Conservation (phyloP, 1,284 basidiomycete species). For the Trichosporon faecale region DNA sequence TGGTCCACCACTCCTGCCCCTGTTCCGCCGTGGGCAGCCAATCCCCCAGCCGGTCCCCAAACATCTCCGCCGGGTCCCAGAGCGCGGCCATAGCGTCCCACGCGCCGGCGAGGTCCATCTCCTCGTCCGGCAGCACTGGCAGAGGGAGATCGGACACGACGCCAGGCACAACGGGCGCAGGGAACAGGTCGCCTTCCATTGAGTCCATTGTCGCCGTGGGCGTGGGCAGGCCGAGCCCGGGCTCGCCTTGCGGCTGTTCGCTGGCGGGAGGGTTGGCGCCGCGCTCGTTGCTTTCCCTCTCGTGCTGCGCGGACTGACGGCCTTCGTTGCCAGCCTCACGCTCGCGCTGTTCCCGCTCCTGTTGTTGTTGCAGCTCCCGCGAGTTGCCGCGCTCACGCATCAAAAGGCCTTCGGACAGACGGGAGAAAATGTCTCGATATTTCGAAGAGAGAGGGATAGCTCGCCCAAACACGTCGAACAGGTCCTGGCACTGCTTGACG, state of each 20-base stretch:
- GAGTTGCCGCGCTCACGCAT: conserved; percentile 6
- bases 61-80: conserved; percentile 35
- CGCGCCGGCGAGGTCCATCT: conserved; percentile 22
- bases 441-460: conserved; percentile 29
- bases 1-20: conserved; percentile 4
- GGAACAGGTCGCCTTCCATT: background rate
- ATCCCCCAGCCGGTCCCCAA: conserved; percentile 26
- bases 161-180: background rate
- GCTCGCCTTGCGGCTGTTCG: too few relatives aligned
- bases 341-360: background rate
- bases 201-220: background rate
- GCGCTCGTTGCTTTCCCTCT: background rate
- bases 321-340: background rate
- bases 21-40: background rate
- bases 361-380: background rate
- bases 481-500: conserved; percentile 31
- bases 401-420: conserved; percentile 28
- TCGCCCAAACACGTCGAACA: conserved; percentile 35
- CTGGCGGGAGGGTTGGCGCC: too few relatives aligned
- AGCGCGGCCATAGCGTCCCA: conserved; percentile 40
- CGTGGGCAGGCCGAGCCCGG: conserved; percentile 1
- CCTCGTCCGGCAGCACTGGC: conserved; percentile 2
- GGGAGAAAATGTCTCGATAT: conserved; percentile 31
- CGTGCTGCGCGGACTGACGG: background rate
- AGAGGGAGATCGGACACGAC: background rate